Evolutionary conservation across 345 rosid genomes (phyloP), one percentile per base, ranked within the genome.

Genomic region (Moricandia arvensis): DNA sequence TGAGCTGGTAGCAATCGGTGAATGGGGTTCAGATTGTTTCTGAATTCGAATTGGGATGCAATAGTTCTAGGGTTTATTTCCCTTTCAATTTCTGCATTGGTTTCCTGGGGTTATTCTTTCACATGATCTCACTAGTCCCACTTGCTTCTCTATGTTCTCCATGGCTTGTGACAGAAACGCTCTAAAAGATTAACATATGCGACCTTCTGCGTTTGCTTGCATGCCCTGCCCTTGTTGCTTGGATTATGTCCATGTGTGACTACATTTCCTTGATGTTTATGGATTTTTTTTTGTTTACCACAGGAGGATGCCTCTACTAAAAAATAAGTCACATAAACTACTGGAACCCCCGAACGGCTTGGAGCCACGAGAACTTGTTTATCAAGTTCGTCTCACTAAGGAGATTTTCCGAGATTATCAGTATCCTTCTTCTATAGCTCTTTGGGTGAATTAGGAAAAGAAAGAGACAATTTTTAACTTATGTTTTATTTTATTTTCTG

Each of bases 301-400:
- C 7, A 43, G 51, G 51, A 43, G 51, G 51, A 43, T 43, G 51
- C 51, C 51, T 43, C 51, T 43, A 43, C 51, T 13, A 1, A 43
- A 43, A 43, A 43, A 43, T 16, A 43, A 43, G 45, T 75, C 93
- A 30, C 85, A 90, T 76, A 61, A 76, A 69, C 80, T 89, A 72
- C 76, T 72, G 75, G 91, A 89, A 69, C 83, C 87, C 15, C 93
- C 91, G 12, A 72, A 80, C 29, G 79, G 86, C 81, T 89, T 92
- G 88, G 87, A 89, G 47, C 88, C 97, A 65, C 49, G 80, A 3
- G 93, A 89, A 45, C 88, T 79, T 59, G 91, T 95, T 60, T 92
- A 87, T 84, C 99, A 89, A 90, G 84, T 95, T 80, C 96, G 96
- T 9, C 88, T 92, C 76, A 95, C 99, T 6, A 92, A 92, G 80